These are phyloP conservation scores for Oryza meridionalis DNA, from an alignment of 176 grass and related monocot species.

Conservation along the genomic window DNA sequence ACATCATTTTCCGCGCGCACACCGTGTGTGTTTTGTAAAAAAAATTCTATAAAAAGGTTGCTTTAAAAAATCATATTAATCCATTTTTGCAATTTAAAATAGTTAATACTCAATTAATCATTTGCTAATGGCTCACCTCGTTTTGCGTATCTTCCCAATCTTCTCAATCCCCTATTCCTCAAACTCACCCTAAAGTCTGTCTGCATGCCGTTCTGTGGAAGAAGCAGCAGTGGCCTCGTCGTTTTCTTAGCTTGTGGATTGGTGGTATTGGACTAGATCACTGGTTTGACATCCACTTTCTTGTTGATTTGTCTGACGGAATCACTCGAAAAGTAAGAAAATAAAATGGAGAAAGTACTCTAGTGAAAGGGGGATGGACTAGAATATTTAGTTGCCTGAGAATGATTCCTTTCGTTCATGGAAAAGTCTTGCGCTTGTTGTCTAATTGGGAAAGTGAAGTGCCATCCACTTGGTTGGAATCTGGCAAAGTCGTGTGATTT, in stretches of 20 bases:
- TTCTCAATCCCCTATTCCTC: too few species aligned
- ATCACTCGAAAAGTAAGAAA: not conserved
- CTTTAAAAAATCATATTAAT: too few species aligned
- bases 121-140: too few species aligned
- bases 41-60: too few species aligned
- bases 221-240: not conserved
- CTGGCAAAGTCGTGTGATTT: not conserved
- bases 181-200: too few species aligned
- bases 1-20: too few species aligned
- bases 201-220: not conserved
- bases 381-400: not conserved
- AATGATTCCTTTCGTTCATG: not conserved
- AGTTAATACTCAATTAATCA: too few species aligned
- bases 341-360: not conserved
- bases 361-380: not conserved
- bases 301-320: not conserved
- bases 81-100: too few species aligned
- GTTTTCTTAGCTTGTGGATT: not conserved
- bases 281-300: slow-evolving; percentile 2
- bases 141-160: too few species aligned
- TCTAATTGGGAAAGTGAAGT: not conserved
- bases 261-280: not conserved
- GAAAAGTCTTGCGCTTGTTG: not conserved
- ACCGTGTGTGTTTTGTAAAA: too few species aligned
- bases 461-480: not conserved